These are phyloP conservation scores for Euptelea pleiosperma DNA, from an alignment of 164 flowering plant genomes.

Conservation along the genomic window DNA sequence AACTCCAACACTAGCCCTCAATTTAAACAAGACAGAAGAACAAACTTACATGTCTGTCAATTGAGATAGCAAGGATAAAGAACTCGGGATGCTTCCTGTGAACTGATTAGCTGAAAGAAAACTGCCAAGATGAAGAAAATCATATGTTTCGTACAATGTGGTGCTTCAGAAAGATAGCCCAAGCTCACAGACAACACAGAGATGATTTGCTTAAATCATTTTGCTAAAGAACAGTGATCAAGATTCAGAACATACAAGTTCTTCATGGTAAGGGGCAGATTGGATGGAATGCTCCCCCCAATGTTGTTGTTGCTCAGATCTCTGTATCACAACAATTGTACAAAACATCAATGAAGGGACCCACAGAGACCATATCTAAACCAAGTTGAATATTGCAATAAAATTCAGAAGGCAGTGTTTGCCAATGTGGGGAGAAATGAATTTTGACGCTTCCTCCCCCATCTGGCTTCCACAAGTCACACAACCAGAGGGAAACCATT, in stretches of 20 bases:
- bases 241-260: conserved; percentile 49
- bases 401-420: not conserved
- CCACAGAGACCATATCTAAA: not conserved
- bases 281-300: conserved; percentile 73
- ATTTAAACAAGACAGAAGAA: not conserved
- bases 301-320: conserved; percentile 82
- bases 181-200: not conserved
- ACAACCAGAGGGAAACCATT: too few relatives aligned
- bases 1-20: not conserved
- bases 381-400: not conserved
- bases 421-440: not conserved
- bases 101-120: conserved; percentile 88
- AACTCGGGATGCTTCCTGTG: conserved; percentile 78
- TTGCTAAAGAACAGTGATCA: not conserved
- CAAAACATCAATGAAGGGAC: conserved; percentile 1
- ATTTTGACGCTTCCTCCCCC: too few relatives aligned
- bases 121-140: conserved; percentile 47
- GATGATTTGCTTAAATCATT: not conserved
- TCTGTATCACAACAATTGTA: conserved; percentile 35
- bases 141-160: conserved; percentile 8
- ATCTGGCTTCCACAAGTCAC: conserved; percentile 3
- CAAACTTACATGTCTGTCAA: conserved; percentile 60
- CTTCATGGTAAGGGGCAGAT: conserved; percentile 61
- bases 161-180: not conserved
- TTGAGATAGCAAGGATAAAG: conserved; percentile 47